A percentile compares a stretch with the other conserved stretches of the same genome.
Conservation (phyloP, 495 filamentous ascomycete genomes). For the Penicillium bovifimosum region DNA sequence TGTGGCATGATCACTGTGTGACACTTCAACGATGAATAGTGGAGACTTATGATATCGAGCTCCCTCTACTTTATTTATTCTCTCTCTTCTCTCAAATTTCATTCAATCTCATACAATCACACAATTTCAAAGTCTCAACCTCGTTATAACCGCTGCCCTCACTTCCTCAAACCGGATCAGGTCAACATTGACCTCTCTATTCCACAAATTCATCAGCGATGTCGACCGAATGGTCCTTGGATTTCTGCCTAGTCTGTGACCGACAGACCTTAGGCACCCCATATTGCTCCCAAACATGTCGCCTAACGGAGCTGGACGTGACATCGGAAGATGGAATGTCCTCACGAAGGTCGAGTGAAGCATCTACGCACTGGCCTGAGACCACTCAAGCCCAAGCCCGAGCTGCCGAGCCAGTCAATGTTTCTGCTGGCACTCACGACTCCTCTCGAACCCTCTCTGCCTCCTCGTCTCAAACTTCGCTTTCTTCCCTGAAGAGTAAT, state of each 20-base stretch:
- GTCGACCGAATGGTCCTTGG: conserved; percentile 80
- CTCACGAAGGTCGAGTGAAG: conserved; percentile 5
- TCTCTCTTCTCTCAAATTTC: not conserved
- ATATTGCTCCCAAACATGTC: conserved; percentile 93
- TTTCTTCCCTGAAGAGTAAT: conserved; percentile 69
- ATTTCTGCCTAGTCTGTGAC: conserved; percentile 95
- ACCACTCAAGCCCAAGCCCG: conserved; percentile 25
- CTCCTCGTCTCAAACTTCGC: conserved; percentile 79
- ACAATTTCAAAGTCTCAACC: too few species aligned
- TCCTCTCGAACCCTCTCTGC: conserved; percentile 52
- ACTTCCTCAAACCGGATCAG: too few species aligned
- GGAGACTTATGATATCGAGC: not conserved
- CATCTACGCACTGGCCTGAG: conserved; percentile 15
- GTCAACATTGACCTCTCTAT: not conserved
- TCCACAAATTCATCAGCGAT: conserved; percentile 35
- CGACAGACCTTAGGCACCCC: conserved; percentile 69
- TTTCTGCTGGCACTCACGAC: conserved; percentile 6
- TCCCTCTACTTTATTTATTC: not conserved
- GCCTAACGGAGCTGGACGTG: conserved; percentile 80
- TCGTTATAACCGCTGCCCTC: too few species aligned
- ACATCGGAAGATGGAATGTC: conserved; percentile 33
- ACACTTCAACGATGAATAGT: conserved; percentile 1
- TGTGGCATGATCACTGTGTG: conserved; percentile 8
- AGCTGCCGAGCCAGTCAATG: conserved; percentile 3
- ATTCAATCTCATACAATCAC: not conserved